Evolutionary conservation across 805 yeast species (phyloP).

Genomic region (Lipomyces oligophaga): DNA sequence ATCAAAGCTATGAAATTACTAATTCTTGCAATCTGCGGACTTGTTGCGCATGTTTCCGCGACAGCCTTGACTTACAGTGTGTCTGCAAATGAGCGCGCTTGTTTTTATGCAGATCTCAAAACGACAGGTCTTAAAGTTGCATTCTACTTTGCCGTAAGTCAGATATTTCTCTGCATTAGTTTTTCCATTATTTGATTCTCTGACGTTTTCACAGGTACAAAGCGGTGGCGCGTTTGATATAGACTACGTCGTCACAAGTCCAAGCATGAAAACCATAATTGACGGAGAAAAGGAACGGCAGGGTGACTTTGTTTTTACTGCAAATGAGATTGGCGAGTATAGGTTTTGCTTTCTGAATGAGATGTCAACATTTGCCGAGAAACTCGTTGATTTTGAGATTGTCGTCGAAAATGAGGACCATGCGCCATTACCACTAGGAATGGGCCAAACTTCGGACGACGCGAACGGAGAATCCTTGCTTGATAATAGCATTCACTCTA

Average conservation of each 20-base stretch:
- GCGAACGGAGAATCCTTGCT: conserved; percentile 22
- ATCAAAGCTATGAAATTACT: neutral
- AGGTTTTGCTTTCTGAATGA: conserved; percentile 81
- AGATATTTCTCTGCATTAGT: neutral
- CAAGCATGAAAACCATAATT: conserved; percentile 52
- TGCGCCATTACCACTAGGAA: conserved; percentile 66
- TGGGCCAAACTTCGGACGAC: conserved; percentile 16
- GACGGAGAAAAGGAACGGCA: conserved; percentile 62
- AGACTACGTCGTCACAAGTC: conserved; percentile 58
- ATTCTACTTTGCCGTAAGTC: conserved; percentile 65
- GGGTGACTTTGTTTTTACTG: conserved; percentile 73
- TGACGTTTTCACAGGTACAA: conserved; percentile 43
- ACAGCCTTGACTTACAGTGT: conserved; percentile 62
- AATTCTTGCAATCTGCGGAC: conserved; percentile 1
- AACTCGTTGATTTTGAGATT: conserved; percentile 80
- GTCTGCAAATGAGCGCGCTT: conserved; percentile 69
- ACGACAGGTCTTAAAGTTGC: conserved; percentile 58
- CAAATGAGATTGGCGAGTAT: conserved; percentile 70
- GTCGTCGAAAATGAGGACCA: conserved; percentile 45
- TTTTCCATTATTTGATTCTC: neutral
- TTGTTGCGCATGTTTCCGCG: conserved; percentile 14
- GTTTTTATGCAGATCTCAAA: conserved; percentile 68
- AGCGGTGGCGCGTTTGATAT: conserved; percentile 77
- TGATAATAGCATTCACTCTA: conserved; percentile 38
- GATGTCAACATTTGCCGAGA: conserved; percentile 77